phyloP scores from a whole-genome alignment of 2,329 filamentous ascomycete genomes.

The Arachnomyces sp. region DNA sequence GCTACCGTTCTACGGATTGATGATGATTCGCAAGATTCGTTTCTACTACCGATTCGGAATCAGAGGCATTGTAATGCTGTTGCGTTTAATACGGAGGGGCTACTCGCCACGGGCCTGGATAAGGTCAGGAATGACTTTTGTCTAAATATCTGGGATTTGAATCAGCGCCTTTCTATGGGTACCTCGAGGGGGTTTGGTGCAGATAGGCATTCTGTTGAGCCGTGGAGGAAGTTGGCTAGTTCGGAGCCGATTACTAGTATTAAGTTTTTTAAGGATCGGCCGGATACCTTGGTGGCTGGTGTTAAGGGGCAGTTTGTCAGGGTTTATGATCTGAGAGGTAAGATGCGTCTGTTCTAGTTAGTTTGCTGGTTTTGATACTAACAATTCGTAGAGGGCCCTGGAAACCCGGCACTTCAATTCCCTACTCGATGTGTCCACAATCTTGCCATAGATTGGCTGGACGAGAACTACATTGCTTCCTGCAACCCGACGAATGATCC shows the following conservation, averaged over 20 bases:
- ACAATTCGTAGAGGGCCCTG: constrained; percentile 23
- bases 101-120: constrained; percentile 54
- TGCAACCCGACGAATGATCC: constrained; percentile 47
- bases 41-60: constrained; percentile 51
- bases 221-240: constrained; percentile 51
- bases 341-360: constrained; percentile 13
- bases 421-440: constrained; percentile 56
- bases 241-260: constrained; percentile 56
- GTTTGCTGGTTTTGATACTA: constrained; percentile 1
- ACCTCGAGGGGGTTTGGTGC: constrained; percentile 22
- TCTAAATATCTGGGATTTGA: constrained; percentile 57
- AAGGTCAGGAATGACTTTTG: constrained; percentile 57
- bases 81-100: constrained; percentile 48
- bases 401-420: constrained; percentile 38
- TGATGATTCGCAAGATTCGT: constrained; percentile 37
- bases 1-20: constrained; percentile 51
- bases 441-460: constrained; percentile 53
- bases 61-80: constrained; percentile 59
- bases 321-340: constrained; percentile 55
- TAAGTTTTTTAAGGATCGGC: constrained; percentile 53
- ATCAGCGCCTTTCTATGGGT: constrained; percentile 35
- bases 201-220: constrained; percentile 32
- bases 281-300: constrained; percentile 53
- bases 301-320: constrained; percentile 53
- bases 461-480: constrained; percentile 58